A percentile compares a stretch with the other conserved stretches of the same genome.
These are phyloP conservation scores for Cucumis hystrix DNA, from an alignment of 306 rosid species.

Conservation along the genomic window DNA sequence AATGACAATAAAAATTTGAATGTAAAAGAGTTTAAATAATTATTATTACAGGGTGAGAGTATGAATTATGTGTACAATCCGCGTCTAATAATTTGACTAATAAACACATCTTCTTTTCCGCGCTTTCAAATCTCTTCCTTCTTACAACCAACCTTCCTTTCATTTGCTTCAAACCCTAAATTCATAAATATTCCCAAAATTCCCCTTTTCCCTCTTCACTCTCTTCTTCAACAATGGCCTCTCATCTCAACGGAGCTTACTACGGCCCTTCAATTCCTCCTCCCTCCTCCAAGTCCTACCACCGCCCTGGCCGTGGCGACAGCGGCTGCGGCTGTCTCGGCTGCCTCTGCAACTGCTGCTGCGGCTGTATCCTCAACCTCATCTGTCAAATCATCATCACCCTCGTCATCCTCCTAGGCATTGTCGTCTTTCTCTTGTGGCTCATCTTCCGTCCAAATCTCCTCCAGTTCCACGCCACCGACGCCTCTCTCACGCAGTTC, in stretches of 20 bases:
- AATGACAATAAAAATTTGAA: too few relatives aligned
- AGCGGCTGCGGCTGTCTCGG: constrained; percentile 17
- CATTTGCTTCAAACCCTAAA: not conserved
- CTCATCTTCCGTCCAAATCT: constrained; percentile 3
- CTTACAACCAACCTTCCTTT: not conserved
- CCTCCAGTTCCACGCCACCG: constrained; percentile 1
- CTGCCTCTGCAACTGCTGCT: constrained; percentile 7
- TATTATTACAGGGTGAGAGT: too few relatives aligned
- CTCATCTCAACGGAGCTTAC: constrained; percentile 59
- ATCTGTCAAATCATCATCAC: constrained; percentile 29
- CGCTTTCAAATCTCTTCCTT: too few relatives aligned
- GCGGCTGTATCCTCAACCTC: constrained; percentile 19
- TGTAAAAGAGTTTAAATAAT: too few relatives aligned
- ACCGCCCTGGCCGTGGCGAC: constrained; percentile 25
- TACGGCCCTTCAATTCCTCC: constrained; percentile 88
- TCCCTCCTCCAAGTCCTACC: constrained; percentile 22
- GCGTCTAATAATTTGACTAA: too few relatives aligned
- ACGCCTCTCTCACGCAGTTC: constrained; percentile 14
- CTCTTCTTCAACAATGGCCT: constrained; percentile 22
- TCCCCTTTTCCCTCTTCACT: not conserved
- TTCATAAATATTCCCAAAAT: not conserved
- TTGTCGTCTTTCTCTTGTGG: not conserved
- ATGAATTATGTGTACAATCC: too few relatives aligned
- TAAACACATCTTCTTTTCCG: too few relatives aligned
- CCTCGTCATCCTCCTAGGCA: constrained; percentile 2